Conservation (phyloP, 2,329 filamentous ascomycete species). For the Calonectria honghensis region DNA sequence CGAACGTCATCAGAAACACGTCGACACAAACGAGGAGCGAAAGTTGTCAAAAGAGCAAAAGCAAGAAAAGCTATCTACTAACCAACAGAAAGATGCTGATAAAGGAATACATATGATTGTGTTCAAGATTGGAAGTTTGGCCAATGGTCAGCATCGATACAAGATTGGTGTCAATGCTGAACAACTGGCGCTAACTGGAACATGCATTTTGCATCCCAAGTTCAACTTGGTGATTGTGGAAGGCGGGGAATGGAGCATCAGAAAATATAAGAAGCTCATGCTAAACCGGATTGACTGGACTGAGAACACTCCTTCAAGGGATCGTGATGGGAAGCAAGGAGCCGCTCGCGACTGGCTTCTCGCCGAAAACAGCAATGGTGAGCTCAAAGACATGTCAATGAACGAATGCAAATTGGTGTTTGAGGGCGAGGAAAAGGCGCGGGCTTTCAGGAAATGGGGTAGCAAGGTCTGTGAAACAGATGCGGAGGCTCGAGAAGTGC, state of each 20-base stretch:
- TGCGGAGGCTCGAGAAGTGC: constrained; percentile 86
- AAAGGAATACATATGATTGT: constrained; percentile 91
- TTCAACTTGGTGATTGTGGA: constrained; percentile 95
- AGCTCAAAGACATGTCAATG: constrained; percentile 85
- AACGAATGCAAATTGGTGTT: constrained; percentile 92
- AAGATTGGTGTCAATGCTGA: constrained; percentile 96
- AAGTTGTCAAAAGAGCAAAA: constrained; percentile 92
- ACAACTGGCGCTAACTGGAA: constrained; percentile 88
- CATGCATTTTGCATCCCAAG: constrained; percentile 93
- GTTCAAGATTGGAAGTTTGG: constrained; percentile 91
- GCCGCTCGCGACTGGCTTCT: constrained; percentile 84
- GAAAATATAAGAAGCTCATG: constrained; percentile 94
- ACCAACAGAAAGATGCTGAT: constrained; percentile 91
- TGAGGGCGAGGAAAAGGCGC: constrained; percentile 89
- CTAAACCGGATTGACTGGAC: constrained; percentile 95
- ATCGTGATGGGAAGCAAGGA: constrained; percentile 76
- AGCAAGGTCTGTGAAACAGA: constrained; percentile 96
- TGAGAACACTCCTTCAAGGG: constrained; percentile 84
- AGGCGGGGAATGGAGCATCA: constrained; percentile 88
- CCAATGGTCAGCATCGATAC: constrained; percentile 94
- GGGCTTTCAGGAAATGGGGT: constrained; percentile 90
- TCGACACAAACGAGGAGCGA: constrained; percentile 86
- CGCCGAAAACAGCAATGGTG: constrained; percentile 85
- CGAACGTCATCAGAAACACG: constrained; percentile 87
- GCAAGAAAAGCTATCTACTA: constrained; percentile 86